Evolutionary conservation across 108 stramenopile species (phyloP), one percentile per base, ranked within the genome.

Genomic region (Schizochytrium sp.): DNA sequence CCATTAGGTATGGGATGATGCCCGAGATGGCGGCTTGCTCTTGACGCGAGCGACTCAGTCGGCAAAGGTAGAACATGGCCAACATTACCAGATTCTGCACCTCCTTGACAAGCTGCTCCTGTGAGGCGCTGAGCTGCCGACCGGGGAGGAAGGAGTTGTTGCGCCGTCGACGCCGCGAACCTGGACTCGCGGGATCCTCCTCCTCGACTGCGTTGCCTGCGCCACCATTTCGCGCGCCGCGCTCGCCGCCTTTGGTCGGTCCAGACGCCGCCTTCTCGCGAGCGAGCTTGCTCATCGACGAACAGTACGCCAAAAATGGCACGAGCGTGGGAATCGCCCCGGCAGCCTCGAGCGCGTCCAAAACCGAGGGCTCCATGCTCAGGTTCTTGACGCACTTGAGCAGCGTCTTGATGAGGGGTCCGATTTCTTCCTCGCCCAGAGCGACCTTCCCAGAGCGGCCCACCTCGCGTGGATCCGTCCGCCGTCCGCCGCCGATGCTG

Each of bases 21-120:
- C 76, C 76, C 51, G 76, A 83, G 16, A 83, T 53, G n/a, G 76
- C 76, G 25, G 76, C 76, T 45, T 83, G 76, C 51, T 83, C 76
- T 4, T 83, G 76, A 12, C 76, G 76, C 8, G 76, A 83, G 10
- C 76, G 76, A 45, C 76, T 83, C 23, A 83, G 76, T 18, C 76
- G 45, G 4, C 76, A 83, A 55, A 83, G 76, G 76, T 83, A 83
- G 51, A 83, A 83, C 76, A 83, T 83, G n/a, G 76, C 76, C 76
- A 83, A 45, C 76, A 83, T 83, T 3, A 83, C 76, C 45, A 83
- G 76, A 45, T 83, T 83, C 51, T 83, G 76, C n/a, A 83, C 28
- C 76, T 83, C 76, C 51, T 83, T 83, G 3, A 83, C 51, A 12
- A 83, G 76, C 76, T 83, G 76, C 76, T 83, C 76, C 48, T 83